phyloP scores from a whole-genome alignment of 2,329 filamentous ascomycete genomes.

The Fusarium oxysporum region DNA sequence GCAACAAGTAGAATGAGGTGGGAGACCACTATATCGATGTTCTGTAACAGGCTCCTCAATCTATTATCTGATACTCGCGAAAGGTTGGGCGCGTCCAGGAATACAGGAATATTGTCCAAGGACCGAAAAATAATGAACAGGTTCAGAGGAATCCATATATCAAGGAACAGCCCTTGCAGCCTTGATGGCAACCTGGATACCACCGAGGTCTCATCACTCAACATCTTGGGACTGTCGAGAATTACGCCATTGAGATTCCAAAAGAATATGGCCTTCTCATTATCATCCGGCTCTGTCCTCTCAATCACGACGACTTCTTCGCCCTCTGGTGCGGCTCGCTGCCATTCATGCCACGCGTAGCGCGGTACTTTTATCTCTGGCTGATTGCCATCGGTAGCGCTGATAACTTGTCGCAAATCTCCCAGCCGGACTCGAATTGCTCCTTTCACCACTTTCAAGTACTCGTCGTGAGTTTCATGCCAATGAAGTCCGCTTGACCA shows the following conservation, averaged over 20 bases:
- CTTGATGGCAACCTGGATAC: constrained; percentile 13
- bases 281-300: constrained; percentile 59
- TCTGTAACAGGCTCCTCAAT: background rate
- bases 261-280: constrained; percentile 61
- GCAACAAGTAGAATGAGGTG: background rate
- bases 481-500: constrained; percentile 64
- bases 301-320: constrained; percentile 58
- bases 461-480: constrained; percentile 61
- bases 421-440: constrained; percentile 46
- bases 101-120: constrained; percentile 49
- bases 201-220: background rate
- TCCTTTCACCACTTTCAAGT: constrained; percentile 56
- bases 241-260: constrained; percentile 61
- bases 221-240: constrained; percentile 39
- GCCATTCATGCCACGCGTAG: constrained; percentile 59
- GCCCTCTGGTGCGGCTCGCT: constrained; percentile 49
- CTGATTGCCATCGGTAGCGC: constrained; percentile 26
- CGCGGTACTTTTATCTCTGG: constrained; percentile 51
- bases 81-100: constrained; percentile 26
- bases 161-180: constrained; percentile 33
- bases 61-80: accelerated
- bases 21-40: background rate
- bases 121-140: constrained; percentile 46
- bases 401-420: constrained; percentile 25
- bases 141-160: constrained; percentile 47